A percentile compares a stretch with the other conserved stretches of the same genome.
Conservation (phyloP, 805 yeast species). For the Saccharomyces mikatae region DNA sequence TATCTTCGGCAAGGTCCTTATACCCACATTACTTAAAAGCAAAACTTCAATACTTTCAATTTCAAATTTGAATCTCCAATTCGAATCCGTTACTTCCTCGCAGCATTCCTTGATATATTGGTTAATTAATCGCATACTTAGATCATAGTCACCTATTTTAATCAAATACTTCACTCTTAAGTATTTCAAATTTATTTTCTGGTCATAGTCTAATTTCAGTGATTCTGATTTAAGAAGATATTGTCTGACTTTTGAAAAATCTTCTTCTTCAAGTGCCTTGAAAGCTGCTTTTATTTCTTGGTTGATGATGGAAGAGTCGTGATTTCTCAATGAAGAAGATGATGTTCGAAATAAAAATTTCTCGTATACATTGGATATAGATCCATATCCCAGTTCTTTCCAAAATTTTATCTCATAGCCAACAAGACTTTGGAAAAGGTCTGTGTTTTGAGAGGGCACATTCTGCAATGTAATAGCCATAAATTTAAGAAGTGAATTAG, state of each 20-base stretch:
- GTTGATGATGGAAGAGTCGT: neutral
- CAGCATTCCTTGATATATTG: slow-evolving; percentile 17
- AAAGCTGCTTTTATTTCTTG: slow-evolving; percentile 8
- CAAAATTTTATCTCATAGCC: slow-evolving; percentile 10
- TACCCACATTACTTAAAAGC: slow-evolving; percentile 36
- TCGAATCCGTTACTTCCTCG: slow-evolving; percentile 21
- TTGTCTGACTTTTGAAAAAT: slow-evolving; percentile 36
- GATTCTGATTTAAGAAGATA: slow-evolving; percentile 35
- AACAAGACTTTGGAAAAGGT: slow-evolving; percentile 2
- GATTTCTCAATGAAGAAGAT: neutral
- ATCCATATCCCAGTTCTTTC: slow-evolving; percentile 17
- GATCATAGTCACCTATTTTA: slow-evolving; percentile 24
- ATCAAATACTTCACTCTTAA: slow-evolving; percentile 35
- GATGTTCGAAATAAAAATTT: neutral
- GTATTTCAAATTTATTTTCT: slow-evolving; percentile 34
- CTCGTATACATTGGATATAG: slow-evolving; percentile 12
- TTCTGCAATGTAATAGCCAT: slow-evolving; percentile 47
- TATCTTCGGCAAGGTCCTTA: slow-evolving; percentile 43
- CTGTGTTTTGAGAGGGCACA: slow-evolving; percentile 3
- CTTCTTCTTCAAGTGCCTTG: slow-evolving; percentile 10
- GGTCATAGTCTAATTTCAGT: slow-evolving; percentile 26
- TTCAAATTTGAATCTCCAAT: slow-evolving; percentile 25
- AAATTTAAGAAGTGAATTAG: slow-evolving; percentile 53
- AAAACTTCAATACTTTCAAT: slow-evolving; percentile 25
- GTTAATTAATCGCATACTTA: slow-evolving; percentile 21